A percentile compares a stretch with the other conserved stretches of the same genome.
Evolutionary conservation across 2,329 filamentous ascomycete genomes (phyloP).

Genomic region (Apiospora rasikravindrae): DNA sequence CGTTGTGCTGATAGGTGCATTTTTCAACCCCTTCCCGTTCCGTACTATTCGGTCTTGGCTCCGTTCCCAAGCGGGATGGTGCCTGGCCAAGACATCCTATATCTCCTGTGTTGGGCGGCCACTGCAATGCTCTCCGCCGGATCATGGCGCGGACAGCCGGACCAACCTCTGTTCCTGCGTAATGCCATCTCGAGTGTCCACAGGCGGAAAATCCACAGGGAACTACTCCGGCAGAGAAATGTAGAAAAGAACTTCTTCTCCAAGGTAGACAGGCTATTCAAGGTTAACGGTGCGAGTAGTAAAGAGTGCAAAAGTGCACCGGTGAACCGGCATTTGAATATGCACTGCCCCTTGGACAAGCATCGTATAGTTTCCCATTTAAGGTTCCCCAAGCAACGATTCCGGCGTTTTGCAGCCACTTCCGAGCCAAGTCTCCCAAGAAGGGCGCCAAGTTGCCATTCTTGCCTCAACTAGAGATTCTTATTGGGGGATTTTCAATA

Average conservation of each 20-base stretch:
- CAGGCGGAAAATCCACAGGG: too few relatives aligned
- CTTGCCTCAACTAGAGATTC: not conserved
- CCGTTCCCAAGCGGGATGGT: slow-evolving; percentile 5
- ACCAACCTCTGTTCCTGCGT: not conserved
- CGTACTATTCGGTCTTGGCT: slow-evolving; percentile 13
- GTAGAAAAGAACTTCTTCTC: too few relatives aligned
- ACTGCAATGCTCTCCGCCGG: not conserved
- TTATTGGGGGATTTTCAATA: not conserved
- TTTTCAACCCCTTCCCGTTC: slow-evolving; percentile 1
- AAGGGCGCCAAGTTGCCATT: not conserved
- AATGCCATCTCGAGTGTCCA: too few relatives aligned
- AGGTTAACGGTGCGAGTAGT: too few relatives aligned
- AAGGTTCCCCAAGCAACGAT: too few relatives aligned
- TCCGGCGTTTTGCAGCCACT: not conserved
- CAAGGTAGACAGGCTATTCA: too few relatives aligned
- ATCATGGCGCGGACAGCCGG: not conserved
- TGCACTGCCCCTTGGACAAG: not conserved
- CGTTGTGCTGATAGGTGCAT: not conserved
- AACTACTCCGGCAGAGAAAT: too few relatives aligned
- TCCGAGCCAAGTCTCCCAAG: not conserved
- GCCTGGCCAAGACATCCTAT: not conserved
- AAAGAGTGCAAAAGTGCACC: too few relatives aligned
- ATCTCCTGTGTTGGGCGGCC: not conserved
- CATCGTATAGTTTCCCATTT: too few relatives aligned
- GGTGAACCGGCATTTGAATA: too few relatives aligned